Conservation (phyloP, 2,329 filamentous ascomycete genomes). For the Pestalotiopsis sp. region DNA sequence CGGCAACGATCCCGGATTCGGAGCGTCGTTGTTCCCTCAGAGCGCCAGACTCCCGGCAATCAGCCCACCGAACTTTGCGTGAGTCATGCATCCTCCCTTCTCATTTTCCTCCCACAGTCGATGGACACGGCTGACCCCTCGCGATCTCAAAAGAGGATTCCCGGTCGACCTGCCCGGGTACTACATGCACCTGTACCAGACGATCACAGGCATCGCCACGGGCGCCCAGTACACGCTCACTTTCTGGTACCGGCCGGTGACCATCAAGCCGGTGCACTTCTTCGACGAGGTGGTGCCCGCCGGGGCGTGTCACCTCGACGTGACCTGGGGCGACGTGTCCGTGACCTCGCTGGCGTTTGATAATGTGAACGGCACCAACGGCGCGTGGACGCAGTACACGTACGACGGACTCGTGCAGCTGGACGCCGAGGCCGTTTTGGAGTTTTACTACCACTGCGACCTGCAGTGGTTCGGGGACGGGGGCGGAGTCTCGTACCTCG, state of each 20-base stretch:
- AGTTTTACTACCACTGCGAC: not conserved
- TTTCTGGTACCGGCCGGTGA: not conserved
- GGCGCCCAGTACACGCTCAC: not conserved
- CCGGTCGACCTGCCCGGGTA: not conserved
- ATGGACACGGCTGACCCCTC: not conserved
- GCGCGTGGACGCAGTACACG: not conserved
- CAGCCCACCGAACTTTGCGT: not conserved
- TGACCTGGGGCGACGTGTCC: not conserved
- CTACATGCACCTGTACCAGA: not conserved
- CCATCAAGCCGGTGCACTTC: not conserved
- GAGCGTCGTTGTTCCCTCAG: not conserved
- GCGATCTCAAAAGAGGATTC: not conserved
- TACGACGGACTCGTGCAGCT: not conserved
- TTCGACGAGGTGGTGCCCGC: not conserved
- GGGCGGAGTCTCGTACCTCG: not conserved
- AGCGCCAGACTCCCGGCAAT: not conserved
- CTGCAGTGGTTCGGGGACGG: not conserved
- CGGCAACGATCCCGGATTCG: not conserved
- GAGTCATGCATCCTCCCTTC: not conserved
- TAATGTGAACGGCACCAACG: not conserved
- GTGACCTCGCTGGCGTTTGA: not conserved
- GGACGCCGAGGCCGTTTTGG: not conserved
- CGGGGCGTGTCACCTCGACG: not conserved
- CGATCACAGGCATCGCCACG: not conserved
- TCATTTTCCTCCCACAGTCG: not conserved